phyloP scores from a whole-genome alignment of 768 basidiomycete genomes.

The Hortiboletus campestris region DNA sequence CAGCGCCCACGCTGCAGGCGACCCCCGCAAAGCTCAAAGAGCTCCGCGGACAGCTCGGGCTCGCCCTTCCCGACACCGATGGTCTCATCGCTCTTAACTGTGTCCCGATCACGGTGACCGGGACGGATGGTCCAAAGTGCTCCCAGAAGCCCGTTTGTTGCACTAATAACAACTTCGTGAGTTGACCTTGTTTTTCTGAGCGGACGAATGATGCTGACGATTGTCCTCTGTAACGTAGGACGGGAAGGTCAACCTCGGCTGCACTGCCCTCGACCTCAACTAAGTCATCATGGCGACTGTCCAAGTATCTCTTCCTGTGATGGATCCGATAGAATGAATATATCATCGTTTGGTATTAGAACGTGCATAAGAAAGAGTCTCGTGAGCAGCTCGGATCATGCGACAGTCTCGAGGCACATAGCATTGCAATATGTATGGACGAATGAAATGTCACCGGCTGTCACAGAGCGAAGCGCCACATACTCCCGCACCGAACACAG shows the following conservation, averaged over 20 bases:
- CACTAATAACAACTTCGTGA: conserved; percentile 9
- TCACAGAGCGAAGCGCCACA: no score
- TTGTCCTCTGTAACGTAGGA: not conserved
- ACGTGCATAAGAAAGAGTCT: no score
- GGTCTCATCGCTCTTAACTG: conserved; percentile 11
- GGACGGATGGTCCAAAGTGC: conserved; percentile 4
- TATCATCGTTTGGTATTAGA: not conserved
- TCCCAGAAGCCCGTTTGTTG: conserved; percentile 19
- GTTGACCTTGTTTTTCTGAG: not conserved
- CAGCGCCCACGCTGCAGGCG: not conserved
- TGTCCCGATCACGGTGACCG: not conserved
- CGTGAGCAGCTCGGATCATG: no score
- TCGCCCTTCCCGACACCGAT: not conserved
- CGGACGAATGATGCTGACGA: not conserved
- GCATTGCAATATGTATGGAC: not conserved
- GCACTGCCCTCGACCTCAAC: conserved; percentile 9
- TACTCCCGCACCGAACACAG: no score
- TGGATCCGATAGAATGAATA: no score
- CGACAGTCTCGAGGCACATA: no score
- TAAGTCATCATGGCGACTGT: not conserved
- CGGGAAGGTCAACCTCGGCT: conserved; percentile 14
- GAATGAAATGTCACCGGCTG: no score
- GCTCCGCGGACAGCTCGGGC: not conserved
- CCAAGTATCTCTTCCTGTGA: no score
- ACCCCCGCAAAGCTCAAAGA: not conserved